Conservation (phyloP, 176 grass and related monocot genomes). For the Aegilops speltoides region DNA sequence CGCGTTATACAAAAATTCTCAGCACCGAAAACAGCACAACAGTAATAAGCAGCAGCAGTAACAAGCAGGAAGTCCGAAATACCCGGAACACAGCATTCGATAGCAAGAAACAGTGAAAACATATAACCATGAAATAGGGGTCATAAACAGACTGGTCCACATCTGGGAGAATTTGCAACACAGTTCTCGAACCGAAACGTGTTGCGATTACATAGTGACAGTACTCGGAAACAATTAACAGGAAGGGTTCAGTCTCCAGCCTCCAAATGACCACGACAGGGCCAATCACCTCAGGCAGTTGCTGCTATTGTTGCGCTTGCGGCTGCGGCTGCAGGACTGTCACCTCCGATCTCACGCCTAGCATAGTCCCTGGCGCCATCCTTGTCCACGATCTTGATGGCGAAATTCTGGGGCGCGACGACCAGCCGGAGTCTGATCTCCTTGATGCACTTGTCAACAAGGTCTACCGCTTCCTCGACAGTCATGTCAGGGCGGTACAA, state of each 20-base stretch:
- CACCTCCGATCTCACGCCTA: constrained; percentile 6
- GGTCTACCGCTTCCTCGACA: constrained; percentile 69
- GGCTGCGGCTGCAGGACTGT: constrained; percentile 12
- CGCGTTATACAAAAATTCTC: not conserved
- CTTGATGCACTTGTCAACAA: constrained; percentile 80
- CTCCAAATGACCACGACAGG: not conserved
- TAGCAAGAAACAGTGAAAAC: not conserved
- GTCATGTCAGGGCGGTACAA: constrained; percentile 74
- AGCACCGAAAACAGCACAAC: not conserved
- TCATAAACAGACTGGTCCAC: constrained; percentile 2
- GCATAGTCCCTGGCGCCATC: constrained; percentile 33
- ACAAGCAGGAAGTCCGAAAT: not conserved
- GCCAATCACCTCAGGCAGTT: not conserved
- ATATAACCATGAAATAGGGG: not conserved
- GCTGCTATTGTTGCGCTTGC: not conserved
- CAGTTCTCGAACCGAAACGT: constrained; percentile 10
- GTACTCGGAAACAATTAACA: constrained; percentile 24
- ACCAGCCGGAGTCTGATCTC: constrained; percentile 83
- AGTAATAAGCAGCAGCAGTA: not conserved
- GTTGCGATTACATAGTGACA: constrained; percentile 35
- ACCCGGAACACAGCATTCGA: not conserved
- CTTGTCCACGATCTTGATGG: constrained; percentile 71
- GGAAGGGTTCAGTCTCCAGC: not conserved
- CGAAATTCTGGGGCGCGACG: constrained; percentile 79
- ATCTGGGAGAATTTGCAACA: constrained; percentile 22